Evolutionary conservation across 768 basidiomycete genomes (phyloP), one percentile per base, ranked within the genome.

Genomic region (Rhizopogon sp.): DNA sequence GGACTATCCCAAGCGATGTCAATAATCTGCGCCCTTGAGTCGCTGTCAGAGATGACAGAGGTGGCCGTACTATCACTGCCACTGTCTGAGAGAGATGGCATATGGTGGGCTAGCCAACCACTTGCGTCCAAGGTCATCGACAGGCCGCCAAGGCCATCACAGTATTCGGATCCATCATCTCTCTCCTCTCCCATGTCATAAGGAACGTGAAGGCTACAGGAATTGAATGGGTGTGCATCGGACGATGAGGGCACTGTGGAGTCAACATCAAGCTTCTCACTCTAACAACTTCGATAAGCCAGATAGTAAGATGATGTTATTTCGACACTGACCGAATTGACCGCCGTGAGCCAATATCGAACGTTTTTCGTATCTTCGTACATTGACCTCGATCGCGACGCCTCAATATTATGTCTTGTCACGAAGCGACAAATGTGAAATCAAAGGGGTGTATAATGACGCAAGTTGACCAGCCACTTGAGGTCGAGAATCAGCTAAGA

Each of bases 1-100:
- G 71, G 71, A 41, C 70, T 77, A 50, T 70, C 70, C 35, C 59
- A 64, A 10, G 71, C 67, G 45, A 79, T 75, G 50, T 63, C 67
- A 47, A 78, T 62, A 43, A 74, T 73, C 58, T 79, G 77, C 0
- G 59, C 57, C 28, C 60, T 61, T 3, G 65, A 69, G 43, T 66
- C 63, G 29, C 68, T 66, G 25, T 63, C 63, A 39, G 69, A 62
- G 14, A 52, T 39, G 17, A 59, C 56, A 8, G 61, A 63, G 3
- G 52, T 61, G 6, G 63, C 60, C 35, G 2, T 49, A 54, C 56
- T 60, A 29, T 62, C 64, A 22, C 64, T 69, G 14, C 61, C 62
- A 35, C 61, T 59, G 25, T 61, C 59, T 17, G 58, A 53, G 43
- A 63, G n/a, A 35, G 20, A 49, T 16, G 53, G 54, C 29, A 58